Evolutionary conservation across 495 filamentous ascomycete genomes (phyloP), one percentile per base, ranked within the genome.

Genomic region (Penicillium manginii): DNA sequence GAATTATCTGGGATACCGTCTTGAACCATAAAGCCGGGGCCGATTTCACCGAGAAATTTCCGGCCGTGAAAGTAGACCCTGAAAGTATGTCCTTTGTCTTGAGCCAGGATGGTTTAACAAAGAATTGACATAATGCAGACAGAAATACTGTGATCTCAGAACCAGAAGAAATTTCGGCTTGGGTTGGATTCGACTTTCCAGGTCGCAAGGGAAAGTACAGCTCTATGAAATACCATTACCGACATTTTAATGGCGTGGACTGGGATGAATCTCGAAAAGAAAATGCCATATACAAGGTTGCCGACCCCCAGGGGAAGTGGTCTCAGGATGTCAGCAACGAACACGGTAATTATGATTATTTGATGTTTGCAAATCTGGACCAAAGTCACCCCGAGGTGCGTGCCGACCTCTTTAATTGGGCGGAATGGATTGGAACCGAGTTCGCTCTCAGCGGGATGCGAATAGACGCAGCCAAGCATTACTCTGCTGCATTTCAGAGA

Each of bases 21-120:
- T 73, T 91, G 52, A 92, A 91, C 57, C 88, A 91, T 70, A 91
- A 90, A 69, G 85, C 86, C n/a, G 86, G 78, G 10, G 88, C 85
- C 15, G 88, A 91, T 67, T 75, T 70, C 37, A 81, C 77, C 9
- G 86, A 91, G 67, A 76, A 74, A 31, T 86, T 82, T 59, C 54
- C 70, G 37, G 86, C 81, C 2, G 77, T 88, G 49, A 85, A 86
- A 64, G 86, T 90, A 15, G 78, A 88, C 61, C 73, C 77, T 2
- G 63, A 80, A 58, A 69, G 81, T 83, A 69, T 40, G 40, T 19
- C 17, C 12, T 23, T 26, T 11, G 14, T 22, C 4, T 17, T 19
- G 18, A 19, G 12, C 3, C 2, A 11, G 26, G 23, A 23, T 17
- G 10, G 15, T 2, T 7, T 22, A 29, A 8, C 26, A 29, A 29